These are phyloP conservation scores for Tulasnella sp. DNA, from an alignment of 768 basidiomycete species.

Conservation along the genomic window DNA sequence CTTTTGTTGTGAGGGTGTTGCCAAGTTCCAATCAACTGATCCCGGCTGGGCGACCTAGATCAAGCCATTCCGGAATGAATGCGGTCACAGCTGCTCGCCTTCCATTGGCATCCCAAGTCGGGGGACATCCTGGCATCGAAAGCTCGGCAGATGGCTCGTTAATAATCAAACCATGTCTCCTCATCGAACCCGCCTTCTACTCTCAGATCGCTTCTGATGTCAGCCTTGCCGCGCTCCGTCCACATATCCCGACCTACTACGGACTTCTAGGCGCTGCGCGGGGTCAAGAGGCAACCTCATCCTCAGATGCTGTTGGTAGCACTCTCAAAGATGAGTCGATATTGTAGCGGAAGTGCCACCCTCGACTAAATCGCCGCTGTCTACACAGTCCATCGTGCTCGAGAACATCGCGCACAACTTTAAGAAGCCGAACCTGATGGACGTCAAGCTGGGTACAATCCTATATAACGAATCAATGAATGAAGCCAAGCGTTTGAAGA, in stretches of 20 bases:
- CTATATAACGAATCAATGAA: conserved; percentile 57
- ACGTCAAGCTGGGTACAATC: conserved; percentile 86
- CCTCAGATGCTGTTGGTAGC: conserved; percentile 17
- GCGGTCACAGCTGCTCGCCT: no score
- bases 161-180: conserved; percentile 68
- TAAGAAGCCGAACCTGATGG: conserved; percentile 73
- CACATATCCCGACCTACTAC: conserved; percentile 63
- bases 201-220: conserved; percentile 36
- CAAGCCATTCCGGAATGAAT: no score
- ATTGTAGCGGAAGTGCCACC: no score
- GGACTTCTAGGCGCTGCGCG: conserved; percentile 64
- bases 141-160: conserved; percentile 62
- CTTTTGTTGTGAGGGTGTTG: no score
- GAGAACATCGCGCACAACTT: conserved; percentile 74
- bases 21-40: no score
- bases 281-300: no score
- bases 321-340: conserved; percentile 44
- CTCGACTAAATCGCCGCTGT: no score
- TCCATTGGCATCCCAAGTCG: conserved; percentile 71
- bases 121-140: conserved; percentile 68
- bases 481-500: conserved; percentile 65
- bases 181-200: conserved; percentile 63
- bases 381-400: conserved; percentile 60
- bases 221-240: conserved; percentile 24
- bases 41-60: no score